Percentiles rank a stretch among this genome's conserved stretches.
Conservation (phyloP, 495 filamentous ascomycete species). For the Penicillium diatomitis region DNA sequence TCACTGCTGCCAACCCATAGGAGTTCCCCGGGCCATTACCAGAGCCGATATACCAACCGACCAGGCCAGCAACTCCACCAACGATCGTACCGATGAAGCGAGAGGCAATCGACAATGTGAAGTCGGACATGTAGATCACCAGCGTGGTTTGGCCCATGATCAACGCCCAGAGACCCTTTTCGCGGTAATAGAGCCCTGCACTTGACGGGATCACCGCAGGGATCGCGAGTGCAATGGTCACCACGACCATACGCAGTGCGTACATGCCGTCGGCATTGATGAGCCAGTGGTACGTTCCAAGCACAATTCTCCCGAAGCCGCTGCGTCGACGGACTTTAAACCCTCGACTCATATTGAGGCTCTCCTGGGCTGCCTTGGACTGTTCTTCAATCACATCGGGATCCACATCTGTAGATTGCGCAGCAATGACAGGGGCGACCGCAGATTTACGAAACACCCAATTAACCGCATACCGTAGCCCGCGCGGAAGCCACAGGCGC, state of each 20-base stretch:
- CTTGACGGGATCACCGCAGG: conserved; percentile 27
- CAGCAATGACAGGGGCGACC: conserved; percentile 11
- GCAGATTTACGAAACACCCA: conserved; percentile 11
- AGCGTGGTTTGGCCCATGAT: conserved; percentile 39
- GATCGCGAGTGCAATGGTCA: conserved; percentile 34
- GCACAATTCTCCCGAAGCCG: conserved; percentile 13
- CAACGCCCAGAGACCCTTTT: conserved; percentile 38
- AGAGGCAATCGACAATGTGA: conserved; percentile 27
- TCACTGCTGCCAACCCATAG: conserved; percentile 29
- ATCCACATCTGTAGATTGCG: conserved; percentile 6
- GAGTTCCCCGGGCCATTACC: conserved; percentile 33
- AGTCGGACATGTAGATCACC: conserved; percentile 38
- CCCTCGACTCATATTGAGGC: conserved; percentile 23
- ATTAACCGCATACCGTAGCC: conserved; percentile 17
- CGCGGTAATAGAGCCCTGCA: conserved; percentile 37
- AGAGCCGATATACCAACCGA: conserved; percentile 40
- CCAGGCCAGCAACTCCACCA: conserved; percentile 31
- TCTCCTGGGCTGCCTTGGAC: conserved; percentile 18
- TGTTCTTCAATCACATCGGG: conserved; percentile 17
- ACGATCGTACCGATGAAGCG: conserved; percentile 26
- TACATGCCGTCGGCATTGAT: conserved; percentile 28
- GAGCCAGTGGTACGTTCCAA: conserved; percentile 22
- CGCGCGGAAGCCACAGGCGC: conserved; percentile 17
- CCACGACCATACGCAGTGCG: conserved; percentile 29
- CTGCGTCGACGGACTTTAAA: conserved; percentile 16